phyloP scores from a whole-genome alignment of 257 asterid species.

The Voacanga thouarsii region DNA sequence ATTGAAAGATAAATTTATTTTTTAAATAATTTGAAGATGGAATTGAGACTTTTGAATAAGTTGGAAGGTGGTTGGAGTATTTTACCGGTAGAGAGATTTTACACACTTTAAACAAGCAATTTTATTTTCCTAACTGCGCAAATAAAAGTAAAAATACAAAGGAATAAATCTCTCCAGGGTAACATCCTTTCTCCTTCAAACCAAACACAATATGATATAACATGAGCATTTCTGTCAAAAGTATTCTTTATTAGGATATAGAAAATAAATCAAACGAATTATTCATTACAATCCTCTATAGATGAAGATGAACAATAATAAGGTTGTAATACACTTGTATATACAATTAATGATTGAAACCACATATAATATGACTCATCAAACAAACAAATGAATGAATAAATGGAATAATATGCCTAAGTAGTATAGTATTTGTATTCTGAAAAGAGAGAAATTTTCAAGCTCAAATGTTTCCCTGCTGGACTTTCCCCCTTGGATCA shows the following conservation, averaged over 20 bases:
- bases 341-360: constrained; percentile 19
- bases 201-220: too few species aligned
- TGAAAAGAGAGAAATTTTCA: neutral
- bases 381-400: constrained; percentile 27
- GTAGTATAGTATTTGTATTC: neutral
- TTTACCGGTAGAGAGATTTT: too few species aligned
- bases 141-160: too few species aligned
- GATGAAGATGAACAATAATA: neutral
- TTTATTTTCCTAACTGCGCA: too few species aligned
- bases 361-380: constrained; percentile 6
- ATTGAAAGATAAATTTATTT: too few species aligned
- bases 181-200: too few species aligned
- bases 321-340: constrained; percentile 6
- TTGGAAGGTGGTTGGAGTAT: too few species aligned
- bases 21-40: too few species aligned
- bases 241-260: constrained; percentile 3
- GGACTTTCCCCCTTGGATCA: neutral
- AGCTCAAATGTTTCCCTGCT: neutral
- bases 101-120: too few species aligned
- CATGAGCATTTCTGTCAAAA: neutral
- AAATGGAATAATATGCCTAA: neutral
- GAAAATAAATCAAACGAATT: constrained; percentile 8
- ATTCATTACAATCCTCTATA: constrained; percentile 7
- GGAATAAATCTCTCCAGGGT: too few species aligned
- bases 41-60: too few species aligned